phyloP scores from a whole-genome alignment of 495 filamentous ascomycete species.

The Lindgomyces ingoldianus region DNA sequence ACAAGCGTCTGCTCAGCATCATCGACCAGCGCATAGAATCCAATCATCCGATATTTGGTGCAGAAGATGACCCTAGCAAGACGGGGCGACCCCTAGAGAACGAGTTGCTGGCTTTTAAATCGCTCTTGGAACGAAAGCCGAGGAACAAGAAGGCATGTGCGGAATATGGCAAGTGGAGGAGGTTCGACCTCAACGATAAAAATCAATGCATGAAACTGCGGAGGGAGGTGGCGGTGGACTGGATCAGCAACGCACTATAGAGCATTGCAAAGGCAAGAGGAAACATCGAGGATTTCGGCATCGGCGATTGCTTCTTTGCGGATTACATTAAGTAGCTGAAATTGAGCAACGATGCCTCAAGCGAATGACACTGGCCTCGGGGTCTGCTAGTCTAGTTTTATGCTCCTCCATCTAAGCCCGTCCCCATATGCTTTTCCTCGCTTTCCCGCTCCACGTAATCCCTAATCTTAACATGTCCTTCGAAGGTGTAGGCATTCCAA shows the following conservation, averaged over 20 bases:
- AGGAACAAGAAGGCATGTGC: background rate
- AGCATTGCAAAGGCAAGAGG: background rate
- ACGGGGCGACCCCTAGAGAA: background rate
- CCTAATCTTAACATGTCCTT: too few species aligned
- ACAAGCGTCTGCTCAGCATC: background rate
- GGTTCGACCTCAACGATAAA: background rate
- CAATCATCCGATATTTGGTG: background rate
- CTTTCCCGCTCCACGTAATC: too few species aligned
- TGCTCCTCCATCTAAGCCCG: too few species aligned
- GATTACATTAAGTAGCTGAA: background rate
- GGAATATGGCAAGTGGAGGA: background rate
- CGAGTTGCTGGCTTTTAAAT: background rate
- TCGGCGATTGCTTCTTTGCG: background rate
- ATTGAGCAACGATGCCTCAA: background rate
- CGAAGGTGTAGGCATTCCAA: too few species aligned
- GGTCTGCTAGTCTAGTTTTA: too few species aligned
- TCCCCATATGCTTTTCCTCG: too few species aligned
- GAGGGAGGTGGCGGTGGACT: background rate
- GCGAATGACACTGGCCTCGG: too few species aligned
- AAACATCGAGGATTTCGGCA: background rate
- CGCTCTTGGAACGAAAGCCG: background rate
- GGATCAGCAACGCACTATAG: background rate
- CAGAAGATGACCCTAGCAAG: background rate
- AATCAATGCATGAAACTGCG: background rate
- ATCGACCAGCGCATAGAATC: background rate